Percentiles rank a stretch among this genome's conserved stretches.
Evolutionary conservation across 2,329 filamentous ascomycete genomes (phyloP).

Genomic region (Neonectria sp.): DNA sequence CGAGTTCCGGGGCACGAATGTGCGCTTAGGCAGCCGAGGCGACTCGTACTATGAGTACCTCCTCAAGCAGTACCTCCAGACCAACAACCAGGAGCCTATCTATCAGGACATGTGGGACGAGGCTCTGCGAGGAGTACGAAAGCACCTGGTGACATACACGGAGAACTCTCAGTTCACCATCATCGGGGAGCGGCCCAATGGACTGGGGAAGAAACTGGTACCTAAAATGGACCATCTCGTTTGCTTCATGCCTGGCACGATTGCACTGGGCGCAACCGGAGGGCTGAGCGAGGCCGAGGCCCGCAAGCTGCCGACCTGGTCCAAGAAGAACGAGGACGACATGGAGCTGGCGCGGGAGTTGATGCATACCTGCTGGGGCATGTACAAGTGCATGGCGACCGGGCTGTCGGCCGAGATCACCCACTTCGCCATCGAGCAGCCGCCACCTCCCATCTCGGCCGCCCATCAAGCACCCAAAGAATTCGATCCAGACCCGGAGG

Average conservation of each 20-base stretch:
- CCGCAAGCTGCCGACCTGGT: slow-evolving; percentile 80
- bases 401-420: slow-evolving; percentile 96
- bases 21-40: slow-evolving; percentile 92
- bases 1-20: slow-evolving; percentile 85
- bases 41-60: slow-evolving; percentile 99
- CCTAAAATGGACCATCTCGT: slow-evolving; percentile 99
- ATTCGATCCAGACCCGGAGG: slow-evolving; percentile 67
- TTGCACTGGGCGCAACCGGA: slow-evolving; percentile 88
- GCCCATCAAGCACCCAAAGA: slow-evolving; percentile 63
- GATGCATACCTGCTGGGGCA: slow-evolving; percentile 98
- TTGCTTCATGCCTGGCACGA: slow-evolving; percentile 97
- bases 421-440: slow-evolving; percentile 84
- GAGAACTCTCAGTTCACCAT: slow-evolving; percentile 86
- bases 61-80: slow-evolving; percentile 98
- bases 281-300: slow-evolving; percentile 84
- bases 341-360: slow-evolving; percentile 90
- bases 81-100: slow-evolving; percentile 85
- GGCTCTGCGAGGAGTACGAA: slow-evolving; percentile 86
- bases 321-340: slow-evolving; percentile 84
- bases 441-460: slow-evolving; percentile 73
- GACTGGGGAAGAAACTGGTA: slow-evolving; percentile 75
- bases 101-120: slow-evolving; percentile 97
- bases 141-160: slow-evolving; percentile 93
- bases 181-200: slow-evolving; percentile 86
- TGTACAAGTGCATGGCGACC: slow-evolving; percentile 92